Conservation (phyloP, 352 stramenopile species). For the Globisporangium takayamanum region DNA sequence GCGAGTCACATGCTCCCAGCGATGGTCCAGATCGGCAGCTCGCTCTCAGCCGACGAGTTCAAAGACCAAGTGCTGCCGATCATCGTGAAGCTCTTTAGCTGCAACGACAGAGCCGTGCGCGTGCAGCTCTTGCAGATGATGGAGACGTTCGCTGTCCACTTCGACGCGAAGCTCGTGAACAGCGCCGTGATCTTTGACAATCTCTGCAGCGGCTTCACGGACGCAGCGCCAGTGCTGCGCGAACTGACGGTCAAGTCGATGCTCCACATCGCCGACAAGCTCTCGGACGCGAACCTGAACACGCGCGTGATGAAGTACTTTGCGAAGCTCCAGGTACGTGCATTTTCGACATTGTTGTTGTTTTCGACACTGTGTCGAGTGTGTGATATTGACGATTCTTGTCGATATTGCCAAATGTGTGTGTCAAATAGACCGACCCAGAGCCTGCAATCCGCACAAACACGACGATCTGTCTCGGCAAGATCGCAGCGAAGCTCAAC, state of each 20-base stretch:
- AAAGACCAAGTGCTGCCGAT: constrained; percentile 84
- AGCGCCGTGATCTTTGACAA: constrained; percentile 88
- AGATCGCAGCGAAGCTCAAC: constrained; percentile 85
- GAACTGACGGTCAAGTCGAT: constrained; percentile 92
- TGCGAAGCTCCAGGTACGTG: constrained; percentile 79
- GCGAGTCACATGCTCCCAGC: constrained; percentile 84
- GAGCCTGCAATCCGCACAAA: constrained; percentile 91
- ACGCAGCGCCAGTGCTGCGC: constrained; percentile 79
- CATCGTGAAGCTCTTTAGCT: constrained; percentile 87
- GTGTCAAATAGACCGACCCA: constrained; percentile 51
- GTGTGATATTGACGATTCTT: background rate
- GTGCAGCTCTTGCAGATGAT: constrained; percentile 91
- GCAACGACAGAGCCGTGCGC: constrained; percentile 87
- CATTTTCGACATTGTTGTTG: background rate
- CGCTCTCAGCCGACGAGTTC: constrained; percentile 75
- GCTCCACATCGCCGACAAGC: constrained; percentile 87
- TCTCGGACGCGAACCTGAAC: constrained; percentile 89
- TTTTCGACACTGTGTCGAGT: background rate
- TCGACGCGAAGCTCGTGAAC: constrained; percentile 89
- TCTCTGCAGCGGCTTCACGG: constrained; percentile 88
- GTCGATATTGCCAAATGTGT: background rate
- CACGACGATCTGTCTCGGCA: constrained; percentile 90
- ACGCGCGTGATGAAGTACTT: constrained; percentile 91
- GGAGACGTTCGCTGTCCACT: constrained; percentile 83
- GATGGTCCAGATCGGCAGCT: constrained; percentile 82